These are phyloP conservation scores for Aspergillus persii DNA, from an alignment of 2,329 filamentous ascomycete genomes.

Conservation along the genomic window DNA sequence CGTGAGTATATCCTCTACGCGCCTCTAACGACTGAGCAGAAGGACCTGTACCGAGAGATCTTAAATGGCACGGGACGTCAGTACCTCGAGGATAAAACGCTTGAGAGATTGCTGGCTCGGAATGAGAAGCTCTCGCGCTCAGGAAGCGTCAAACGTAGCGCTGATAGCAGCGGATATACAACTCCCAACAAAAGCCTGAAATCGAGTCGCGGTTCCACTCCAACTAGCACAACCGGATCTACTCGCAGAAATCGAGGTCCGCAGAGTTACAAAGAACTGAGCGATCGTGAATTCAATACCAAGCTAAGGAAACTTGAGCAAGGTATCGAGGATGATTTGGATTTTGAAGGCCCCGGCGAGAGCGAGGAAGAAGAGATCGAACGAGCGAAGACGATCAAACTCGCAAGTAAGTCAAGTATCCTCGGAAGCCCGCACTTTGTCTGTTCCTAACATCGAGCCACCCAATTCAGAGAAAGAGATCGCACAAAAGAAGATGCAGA, in stretches of 20 bases:
- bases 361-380: constrained; percentile 62
- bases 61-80: constrained; percentile 68
- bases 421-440: neutral
- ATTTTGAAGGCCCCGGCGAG: constrained; percentile 41
- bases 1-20: constrained; percentile 94
- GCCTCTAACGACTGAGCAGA: constrained; percentile 85
- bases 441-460: constrained; percentile 19
- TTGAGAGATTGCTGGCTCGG: constrained; percentile 46
- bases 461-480: constrained; percentile 69
- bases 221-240: constrained; percentile 53
- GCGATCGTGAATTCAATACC: constrained; percentile 80
- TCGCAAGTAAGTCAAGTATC: constrained; percentile 62
- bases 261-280: constrained; percentile 66
- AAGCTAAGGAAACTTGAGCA: constrained; percentile 52
- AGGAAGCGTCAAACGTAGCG: constrained; percentile 59
- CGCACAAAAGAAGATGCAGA: constrained; percentile 86
- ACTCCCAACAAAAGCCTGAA: constrained; percentile 69
- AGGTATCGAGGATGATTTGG: constrained; percentile 59
- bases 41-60: constrained; percentile 84
- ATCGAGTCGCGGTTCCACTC: constrained; percentile 73
- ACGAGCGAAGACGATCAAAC: constrained; percentile 65
- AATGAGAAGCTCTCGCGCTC: constrained; percentile 37
- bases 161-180: constrained; percentile 40
- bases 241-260: constrained; percentile 52
- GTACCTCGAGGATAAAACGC: constrained; percentile 51